Percentiles rank a stretch among this genome's conserved stretches.
Evolutionary conservation across 768 basidiomycete species (phyloP).

Genomic region (Cubamyces lactineus): DNA sequence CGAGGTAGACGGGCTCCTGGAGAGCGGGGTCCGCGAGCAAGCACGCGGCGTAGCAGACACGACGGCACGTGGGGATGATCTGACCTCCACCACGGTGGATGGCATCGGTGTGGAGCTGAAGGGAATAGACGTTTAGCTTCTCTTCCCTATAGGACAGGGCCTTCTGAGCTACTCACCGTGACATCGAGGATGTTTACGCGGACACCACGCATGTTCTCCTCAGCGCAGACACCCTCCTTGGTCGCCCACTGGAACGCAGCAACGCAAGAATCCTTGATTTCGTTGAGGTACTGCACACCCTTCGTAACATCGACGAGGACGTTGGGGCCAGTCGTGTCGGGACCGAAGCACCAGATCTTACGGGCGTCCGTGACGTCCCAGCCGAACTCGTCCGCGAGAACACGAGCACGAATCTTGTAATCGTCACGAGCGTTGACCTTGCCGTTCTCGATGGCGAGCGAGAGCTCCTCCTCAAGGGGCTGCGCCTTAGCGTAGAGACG

Average conservation of each 20-base stretch:
- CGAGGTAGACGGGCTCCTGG: constrained; percentile 96
- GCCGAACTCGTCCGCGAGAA: constrained; percentile 93
- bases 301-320: constrained; percentile 97
- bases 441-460: constrained; percentile 89
- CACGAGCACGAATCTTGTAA: constrained; percentile 94
- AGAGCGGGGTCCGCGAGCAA: constrained; percentile 88
- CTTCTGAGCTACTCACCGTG: constrained; percentile 57
- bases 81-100: constrained; percentile 99
- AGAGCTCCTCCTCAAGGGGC: constrained; percentile 93
- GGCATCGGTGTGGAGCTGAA: constrained; percentile 92
- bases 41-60: constrained; percentile 95
- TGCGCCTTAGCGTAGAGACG: constrained; percentile 92
- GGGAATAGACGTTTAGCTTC: constrained; percentile 8
- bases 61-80: constrained; percentile 95
- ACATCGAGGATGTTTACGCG: constrained; percentile 97
- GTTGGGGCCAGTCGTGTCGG: constrained; percentile 97
- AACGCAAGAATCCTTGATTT: constrained; percentile 99
- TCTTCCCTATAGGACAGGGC: background rate
- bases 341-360: constrained; percentile 99
- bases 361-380: constrained; percentile 99
- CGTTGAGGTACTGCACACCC: constrained; percentile 98
- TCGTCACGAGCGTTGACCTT: constrained; percentile 90
- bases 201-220: constrained; percentile 99
- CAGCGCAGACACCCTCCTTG: constrained; percentile 95
- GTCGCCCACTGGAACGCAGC: constrained; percentile 99